phyloP scores from a whole-genome alignment of 331 rosid genomes.

The Pyracantha coccinea region DNA sequence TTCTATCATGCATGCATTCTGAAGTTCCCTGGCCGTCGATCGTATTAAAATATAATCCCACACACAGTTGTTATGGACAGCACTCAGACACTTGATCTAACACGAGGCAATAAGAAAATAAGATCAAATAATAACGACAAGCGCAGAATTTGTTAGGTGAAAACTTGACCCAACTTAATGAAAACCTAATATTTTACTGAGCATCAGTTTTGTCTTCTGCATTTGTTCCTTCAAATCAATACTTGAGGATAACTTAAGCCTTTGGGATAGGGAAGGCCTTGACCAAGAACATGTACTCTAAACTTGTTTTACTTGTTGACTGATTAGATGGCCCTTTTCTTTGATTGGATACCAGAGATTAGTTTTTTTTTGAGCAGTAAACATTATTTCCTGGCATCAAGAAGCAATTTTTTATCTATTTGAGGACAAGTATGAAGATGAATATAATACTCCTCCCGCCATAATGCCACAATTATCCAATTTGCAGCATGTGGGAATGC shows the following conservation, averaged over 20 bases:
- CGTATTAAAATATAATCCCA: not conserved
- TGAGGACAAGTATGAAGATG: not conserved
- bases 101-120: not conserved
- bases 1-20: not conserved
- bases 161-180: not conserved
- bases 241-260: not conserved
- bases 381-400: not conserved
- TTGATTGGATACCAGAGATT: conserved; percentile 4
- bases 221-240: not conserved
- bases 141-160: not conserved
- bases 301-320: conserved; percentile 6
- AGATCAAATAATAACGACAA: not conserved
- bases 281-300: not conserved
- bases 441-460: not conserved
- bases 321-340: not conserved
- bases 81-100: not conserved
- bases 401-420: not conserved
- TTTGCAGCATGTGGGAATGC: not conserved
- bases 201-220: not conserved
- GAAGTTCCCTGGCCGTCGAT: not conserved
- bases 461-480: not conserved
- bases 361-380: not conserved
- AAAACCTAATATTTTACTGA: not conserved
- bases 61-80: not conserved
- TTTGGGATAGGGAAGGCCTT: not conserved